These are phyloP conservation scores for Rubroboletus pulcherrimus DNA, from an alignment of 768 basidiomycete genomes.

Conservation along the genomic window DNA sequence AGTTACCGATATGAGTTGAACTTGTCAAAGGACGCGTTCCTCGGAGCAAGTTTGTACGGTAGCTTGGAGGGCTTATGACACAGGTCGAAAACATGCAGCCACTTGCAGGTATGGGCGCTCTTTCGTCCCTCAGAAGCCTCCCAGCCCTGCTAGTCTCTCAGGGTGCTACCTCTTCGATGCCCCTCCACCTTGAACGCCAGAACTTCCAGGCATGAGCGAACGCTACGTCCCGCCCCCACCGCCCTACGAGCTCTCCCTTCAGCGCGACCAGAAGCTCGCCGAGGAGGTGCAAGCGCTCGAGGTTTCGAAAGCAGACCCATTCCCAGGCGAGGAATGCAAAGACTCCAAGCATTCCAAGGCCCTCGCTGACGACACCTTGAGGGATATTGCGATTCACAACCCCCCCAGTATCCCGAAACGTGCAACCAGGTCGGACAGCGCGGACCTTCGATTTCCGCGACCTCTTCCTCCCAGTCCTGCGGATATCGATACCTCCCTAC, in stretches of 20 bases:
- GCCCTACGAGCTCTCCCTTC: constrained; percentile 38
- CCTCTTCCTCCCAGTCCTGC: constrained; percentile 28
- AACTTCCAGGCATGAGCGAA: constrained; percentile 20
- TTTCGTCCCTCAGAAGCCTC: not conserved
- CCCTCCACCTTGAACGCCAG: no score
- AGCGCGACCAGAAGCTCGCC: constrained; percentile 51
- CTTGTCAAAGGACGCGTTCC: not conserved
- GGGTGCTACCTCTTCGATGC: not conserved
- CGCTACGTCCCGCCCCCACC: constrained; percentile 36
- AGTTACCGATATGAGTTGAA: not conserved
- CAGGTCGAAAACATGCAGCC: constrained; percentile 8
- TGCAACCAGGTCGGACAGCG: not conserved
- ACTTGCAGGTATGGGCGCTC: constrained; percentile 10
- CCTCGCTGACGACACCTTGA: constrained; percentile 4
- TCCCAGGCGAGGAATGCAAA: constrained; percentile 15
- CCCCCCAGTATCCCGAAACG: constrained; percentile 1
- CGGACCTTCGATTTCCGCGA: constrained; percentile 9
- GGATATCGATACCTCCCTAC: not conserved
- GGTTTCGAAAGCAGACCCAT: constrained; percentile 7
- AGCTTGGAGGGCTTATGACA: not conserved
- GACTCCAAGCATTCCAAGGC: constrained; percentile 9
- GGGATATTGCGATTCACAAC: not conserved
- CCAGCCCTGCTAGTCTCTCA: not conserved
- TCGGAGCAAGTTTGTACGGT: not conserved
- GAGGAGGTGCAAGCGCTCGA: constrained; percentile 16